These are phyloP conservation scores for Xylariaceae sp. DNA, from an alignment of 2,329 filamentous ascomycete species.

Conservation along the genomic window DNA sequence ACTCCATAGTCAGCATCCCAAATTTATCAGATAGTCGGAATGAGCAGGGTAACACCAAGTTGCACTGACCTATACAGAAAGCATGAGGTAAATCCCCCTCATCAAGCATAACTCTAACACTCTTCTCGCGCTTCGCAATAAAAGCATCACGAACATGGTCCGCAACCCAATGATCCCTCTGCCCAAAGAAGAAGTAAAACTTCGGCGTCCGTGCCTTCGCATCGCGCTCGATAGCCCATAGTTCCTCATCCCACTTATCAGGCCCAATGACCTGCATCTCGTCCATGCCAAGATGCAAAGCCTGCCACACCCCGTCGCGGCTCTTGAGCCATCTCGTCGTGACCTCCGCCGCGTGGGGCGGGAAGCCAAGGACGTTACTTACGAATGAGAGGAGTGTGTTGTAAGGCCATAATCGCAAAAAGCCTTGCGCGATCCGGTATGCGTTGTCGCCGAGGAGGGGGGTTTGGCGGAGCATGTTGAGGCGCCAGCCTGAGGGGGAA, in stretches of 20 bases:
- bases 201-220: constrained; percentile 37
- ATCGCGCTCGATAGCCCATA: constrained; percentile 51
- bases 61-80: constrained; percentile 54
- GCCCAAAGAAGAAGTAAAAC: constrained; percentile 60
- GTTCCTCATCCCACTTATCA: constrained; percentile 57
- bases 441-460: constrained; percentile 42
- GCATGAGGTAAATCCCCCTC: constrained; percentile 57
- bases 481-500: constrained; percentile 57
- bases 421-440: constrained; percentile 38
- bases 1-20: not conserved
- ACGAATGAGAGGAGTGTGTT: constrained; percentile 43
- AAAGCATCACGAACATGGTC: constrained; percentile 55
- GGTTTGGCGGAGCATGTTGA: constrained; percentile 43
- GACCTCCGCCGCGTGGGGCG: constrained; percentile 45
- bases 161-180: constrained; percentile 62
- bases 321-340: constrained; percentile 55
- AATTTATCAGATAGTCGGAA: not conserved
- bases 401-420: constrained; percentile 43
- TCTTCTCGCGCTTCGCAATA: constrained; percentile 40
- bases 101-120: constrained; percentile 52
- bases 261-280: constrained; percentile 60
- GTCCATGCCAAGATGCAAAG: constrained; percentile 56
- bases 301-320: constrained; percentile 57
- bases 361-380: constrained; percentile 44
- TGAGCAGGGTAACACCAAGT: not conserved